phyloP scores from a whole-genome alignment of 495 filamentous ascomycete genomes.

The Daldinia vernicosa region DNA sequence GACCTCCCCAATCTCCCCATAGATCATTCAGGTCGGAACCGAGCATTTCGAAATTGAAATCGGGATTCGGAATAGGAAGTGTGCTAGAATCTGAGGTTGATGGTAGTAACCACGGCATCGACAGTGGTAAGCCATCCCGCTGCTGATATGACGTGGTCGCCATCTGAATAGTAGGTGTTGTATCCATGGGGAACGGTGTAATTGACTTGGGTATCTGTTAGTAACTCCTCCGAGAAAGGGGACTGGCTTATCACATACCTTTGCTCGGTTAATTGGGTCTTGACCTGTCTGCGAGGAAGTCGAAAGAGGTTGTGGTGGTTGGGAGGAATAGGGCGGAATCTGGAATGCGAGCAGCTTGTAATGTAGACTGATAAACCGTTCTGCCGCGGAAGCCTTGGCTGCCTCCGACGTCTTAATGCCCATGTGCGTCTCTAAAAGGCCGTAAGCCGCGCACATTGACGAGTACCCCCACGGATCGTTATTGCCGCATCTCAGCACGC shows the following conservation, averaged over 20 bases:
- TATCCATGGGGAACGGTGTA: conserved; percentile 31
- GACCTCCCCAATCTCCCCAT: conserved; percentile 44
- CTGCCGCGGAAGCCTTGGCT: conserved; percentile 44
- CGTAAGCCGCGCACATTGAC: conserved; percentile 47
- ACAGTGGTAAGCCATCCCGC: conserved; percentile 37
- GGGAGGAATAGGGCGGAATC: conserved; percentile 47
- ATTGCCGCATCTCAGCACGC: conserved; percentile 46
- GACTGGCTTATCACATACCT: conserved; percentile 17
- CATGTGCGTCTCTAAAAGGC: conserved; percentile 49
- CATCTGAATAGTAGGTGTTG: conserved; percentile 29
- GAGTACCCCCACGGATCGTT: conserved; percentile 50
- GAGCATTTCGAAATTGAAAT: conserved; percentile 47
- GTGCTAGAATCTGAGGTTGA: conserved; percentile 29
- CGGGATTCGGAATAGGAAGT: conserved; percentile 39
- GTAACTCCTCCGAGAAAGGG: background rate
- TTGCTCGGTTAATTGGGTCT: conserved; percentile 31
- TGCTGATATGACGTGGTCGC: conserved; percentile 27
- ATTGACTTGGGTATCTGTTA: conserved; percentile 35
- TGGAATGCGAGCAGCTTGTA: conserved; percentile 54
- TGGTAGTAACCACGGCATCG: conserved; percentile 45
- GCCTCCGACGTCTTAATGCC: conserved; percentile 44
- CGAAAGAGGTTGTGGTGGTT: conserved; percentile 16
- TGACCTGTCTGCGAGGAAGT: conserved; percentile 33
- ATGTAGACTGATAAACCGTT: conserved; percentile 47
- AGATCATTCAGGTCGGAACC: conserved; percentile 46